phyloP scores from a whole-genome alignment of 2,329 filamentous ascomycete genomes.

The Fonsecaea nubica region DNA sequence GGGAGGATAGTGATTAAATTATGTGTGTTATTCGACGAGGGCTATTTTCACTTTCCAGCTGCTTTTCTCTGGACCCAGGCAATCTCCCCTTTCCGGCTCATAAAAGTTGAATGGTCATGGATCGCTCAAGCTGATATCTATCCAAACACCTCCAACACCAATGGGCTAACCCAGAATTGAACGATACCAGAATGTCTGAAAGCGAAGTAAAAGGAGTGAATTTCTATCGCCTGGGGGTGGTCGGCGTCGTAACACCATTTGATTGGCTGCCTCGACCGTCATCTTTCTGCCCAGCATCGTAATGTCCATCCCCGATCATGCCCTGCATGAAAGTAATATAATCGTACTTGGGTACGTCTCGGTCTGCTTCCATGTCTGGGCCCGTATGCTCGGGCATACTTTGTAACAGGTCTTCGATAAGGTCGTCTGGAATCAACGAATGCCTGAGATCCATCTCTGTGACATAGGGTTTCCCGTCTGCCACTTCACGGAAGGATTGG shows the following conservation, averaged over 20 bases:
- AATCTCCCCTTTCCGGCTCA: not conserved
- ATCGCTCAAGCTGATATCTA: constrained; percentile 7
- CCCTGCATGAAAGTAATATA: constrained; percentile 98
- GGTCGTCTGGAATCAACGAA: constrained; percentile 92
- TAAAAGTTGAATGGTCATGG: constrained; percentile 8
- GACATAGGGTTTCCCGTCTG: constrained; percentile 97
- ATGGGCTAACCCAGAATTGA: not conserved
- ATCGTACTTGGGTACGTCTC: constrained; percentile 86
- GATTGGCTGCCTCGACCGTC: constrained; percentile 16
- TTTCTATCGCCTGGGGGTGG: constrained; percentile 30
- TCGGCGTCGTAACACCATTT: constrained; percentile 35
- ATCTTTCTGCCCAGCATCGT: constrained; percentile 28
- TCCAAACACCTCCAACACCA: constrained; percentile 1
- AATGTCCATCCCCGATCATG: constrained; percentile 62
- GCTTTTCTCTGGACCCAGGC: not conserved
- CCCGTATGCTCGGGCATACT: constrained; percentile 86
- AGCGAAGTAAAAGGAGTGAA: not conserved
- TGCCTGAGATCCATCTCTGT: constrained; percentile 97
- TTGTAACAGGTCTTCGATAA: constrained; percentile 88
- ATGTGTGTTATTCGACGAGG: not conserved
- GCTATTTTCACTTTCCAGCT: constrained; percentile 10
- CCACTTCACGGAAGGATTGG: constrained; percentile 96
- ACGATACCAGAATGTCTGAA: constrained; percentile 5
- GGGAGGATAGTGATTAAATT: not conserved
- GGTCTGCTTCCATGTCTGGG: constrained; percentile 83